Evolutionary conservation across 768 basidiomycete genomes (phyloP).

Genomic region (Sarcodon sp.): DNA sequence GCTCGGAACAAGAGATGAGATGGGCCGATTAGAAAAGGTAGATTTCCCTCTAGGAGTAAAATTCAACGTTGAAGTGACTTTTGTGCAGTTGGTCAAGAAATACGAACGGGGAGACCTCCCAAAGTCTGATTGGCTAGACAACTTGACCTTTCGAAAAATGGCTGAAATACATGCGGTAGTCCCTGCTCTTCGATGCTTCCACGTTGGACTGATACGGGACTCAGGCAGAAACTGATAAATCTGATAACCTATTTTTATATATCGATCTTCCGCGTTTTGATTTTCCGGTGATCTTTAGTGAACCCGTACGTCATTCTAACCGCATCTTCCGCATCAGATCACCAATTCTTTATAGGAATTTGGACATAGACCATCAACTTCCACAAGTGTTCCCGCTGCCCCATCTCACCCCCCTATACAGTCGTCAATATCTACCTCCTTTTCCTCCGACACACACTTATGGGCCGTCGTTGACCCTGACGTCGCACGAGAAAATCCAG

Average conservation of each 20-base stretch:
- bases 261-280: conserved; percentile 94
- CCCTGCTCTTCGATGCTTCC: not conserved
- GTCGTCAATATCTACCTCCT: conserved; percentile 30
- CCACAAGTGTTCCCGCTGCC: conserved; percentile 23
- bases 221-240: conserved; percentile 84
- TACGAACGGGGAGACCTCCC: conserved; percentile 90
- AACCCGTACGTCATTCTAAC: conserved; percentile 46
- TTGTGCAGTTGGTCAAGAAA: conserved; percentile 73
- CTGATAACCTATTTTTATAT: conserved; percentile 90
- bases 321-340: conserved; percentile 1
- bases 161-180: conserved; percentile 87
- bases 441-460: conserved; percentile 54
- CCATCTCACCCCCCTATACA: conserved; percentile 26
- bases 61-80: not conserved
- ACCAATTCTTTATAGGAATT: conserved; percentile 22
- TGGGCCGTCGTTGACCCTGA: conserved; percentile 93
- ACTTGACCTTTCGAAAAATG: conserved; percentile 87
- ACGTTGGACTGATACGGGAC: no score
- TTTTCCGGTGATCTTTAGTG: conserved; percentile 92
- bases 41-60: conserved; percentile 3
- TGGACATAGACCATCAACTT: conserved; percentile 25
- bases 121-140: conserved; percentile 94
- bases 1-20: conserved; percentile 69
- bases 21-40: conserved; percentile 91
- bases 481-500: conserved; percentile 83